A percentile compares a stretch with the other conserved stretches of the same genome.
These are phyloP conservation scores for Pleurotus djamor DNA, from an alignment of 768 basidiomycete species.

Conservation along the genomic window DNA sequence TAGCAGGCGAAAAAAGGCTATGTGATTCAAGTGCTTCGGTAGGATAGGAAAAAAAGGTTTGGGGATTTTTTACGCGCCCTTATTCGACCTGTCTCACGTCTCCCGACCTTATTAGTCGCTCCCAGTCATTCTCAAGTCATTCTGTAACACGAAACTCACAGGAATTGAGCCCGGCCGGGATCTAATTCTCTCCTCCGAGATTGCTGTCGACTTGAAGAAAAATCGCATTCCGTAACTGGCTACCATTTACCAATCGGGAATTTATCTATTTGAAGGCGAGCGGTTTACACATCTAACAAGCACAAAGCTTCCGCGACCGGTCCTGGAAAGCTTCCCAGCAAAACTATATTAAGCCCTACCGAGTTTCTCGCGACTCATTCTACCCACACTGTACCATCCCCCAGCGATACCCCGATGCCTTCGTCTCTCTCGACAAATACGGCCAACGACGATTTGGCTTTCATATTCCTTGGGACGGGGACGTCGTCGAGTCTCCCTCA, in stretches of 20 bases:
- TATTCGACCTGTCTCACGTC: neutral
- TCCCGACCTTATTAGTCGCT: neutral
- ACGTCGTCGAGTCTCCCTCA: conserved; percentile 74
- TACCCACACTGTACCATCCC: too few relatives aligned
- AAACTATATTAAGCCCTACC: neutral
- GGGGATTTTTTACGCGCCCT: neutral
- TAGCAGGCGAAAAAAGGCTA: neutral
- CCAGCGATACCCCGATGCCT: too few relatives aligned
- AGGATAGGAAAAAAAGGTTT: neutral
- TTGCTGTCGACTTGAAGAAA: conserved; percentile 2
- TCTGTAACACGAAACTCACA: neutral
- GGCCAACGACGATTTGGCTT: conserved; percentile 33
- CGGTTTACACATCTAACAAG: neutral
- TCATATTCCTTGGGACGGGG: conserved; percentile 85
- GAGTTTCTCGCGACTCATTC: neutral
- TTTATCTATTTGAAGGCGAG: neutral
- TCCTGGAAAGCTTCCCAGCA: neutral
- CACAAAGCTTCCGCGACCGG: neutral
- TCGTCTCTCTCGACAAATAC: too few relatives aligned
- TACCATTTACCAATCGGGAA: conserved; percentile 3
- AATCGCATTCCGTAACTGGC: conserved; percentile 5
- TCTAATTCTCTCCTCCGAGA: neutral
- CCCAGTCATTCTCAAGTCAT: neutral
- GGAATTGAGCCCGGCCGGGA: too few relatives aligned
- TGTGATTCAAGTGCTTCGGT: neutral